Evolutionary conservation across 164 flowering plant genomes (phyloP).

Genomic region (Vitis rotundifolia): DNA sequence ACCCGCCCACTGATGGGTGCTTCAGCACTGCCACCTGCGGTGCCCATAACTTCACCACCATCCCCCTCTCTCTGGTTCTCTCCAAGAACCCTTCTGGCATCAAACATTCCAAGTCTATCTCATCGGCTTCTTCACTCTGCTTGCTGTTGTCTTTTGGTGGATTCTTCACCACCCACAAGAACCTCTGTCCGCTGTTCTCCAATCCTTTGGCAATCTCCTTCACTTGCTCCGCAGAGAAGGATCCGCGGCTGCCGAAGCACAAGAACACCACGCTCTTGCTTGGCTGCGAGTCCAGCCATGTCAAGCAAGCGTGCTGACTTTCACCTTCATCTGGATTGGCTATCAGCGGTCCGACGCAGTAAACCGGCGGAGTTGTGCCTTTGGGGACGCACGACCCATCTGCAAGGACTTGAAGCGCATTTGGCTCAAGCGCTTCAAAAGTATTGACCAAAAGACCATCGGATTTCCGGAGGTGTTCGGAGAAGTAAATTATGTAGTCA

Average conservation of each 20-base stretch:
- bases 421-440: conserved; percentile 9
- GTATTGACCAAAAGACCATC: conserved; percentile 12
- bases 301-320: neutral
- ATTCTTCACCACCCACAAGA: neutral
- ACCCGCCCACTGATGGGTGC: conserved; percentile 5
- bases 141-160: neutral
- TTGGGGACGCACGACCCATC: neutral
- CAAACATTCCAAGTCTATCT: neutral
- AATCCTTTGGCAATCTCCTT: neutral
- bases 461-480: neutral
- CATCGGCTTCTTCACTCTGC: neutral
- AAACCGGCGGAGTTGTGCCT: neutral
- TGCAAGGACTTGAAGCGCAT: conserved; percentile 1
- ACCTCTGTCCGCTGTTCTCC: neutral
- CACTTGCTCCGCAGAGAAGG: neutral
- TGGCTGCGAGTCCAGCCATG: neutral
- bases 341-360: conserved; percentile 11
- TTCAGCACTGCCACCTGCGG: conserved; percentile 8
- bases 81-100: conserved; percentile 13
- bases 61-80: conserved; percentile 2
- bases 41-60: conserved; percentile 13
- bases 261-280: neutral
- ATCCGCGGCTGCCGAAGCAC: neutral
- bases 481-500: conserved; percentile 4
- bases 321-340: neutral